Evolutionary conservation across 2,329 filamentous ascomycete species (phyloP), one percentile per base, ranked within the genome.

Genomic region (Aspergillus sp.): DNA sequence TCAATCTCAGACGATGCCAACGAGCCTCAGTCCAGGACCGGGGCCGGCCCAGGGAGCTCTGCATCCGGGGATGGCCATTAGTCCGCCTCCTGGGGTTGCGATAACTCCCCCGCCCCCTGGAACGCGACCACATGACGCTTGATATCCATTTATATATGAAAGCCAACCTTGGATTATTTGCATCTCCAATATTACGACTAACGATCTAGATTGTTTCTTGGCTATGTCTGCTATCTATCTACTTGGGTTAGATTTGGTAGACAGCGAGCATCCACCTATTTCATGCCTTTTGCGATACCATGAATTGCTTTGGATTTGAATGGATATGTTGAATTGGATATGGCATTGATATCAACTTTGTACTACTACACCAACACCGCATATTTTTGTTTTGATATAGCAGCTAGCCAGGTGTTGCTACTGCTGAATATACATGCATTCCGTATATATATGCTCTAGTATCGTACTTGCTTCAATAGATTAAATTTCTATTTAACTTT

Each of bases 1-100:
- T 64, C 66, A 63, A 13, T 62, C 68, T 3, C 67, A 67, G 30
- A 54, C 51, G 20, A 37, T 37, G 34, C 46, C 54, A 33, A 30
- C 45, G 19, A n/a, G 7, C 13, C 27, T 33, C 11, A 27, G 45
- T 5, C 45, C 24, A 12, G 27, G n/a, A 24, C 42, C 44, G 5
- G 42, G 44, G 6, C 20, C 51, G 8, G 42, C 20, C 8, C 20
- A 42, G 20, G 42, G 39, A 30, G 46, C 46, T n/a, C 6, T 51
- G 19, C 17, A 56, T 42, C 39, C 40, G 9, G 37, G 45, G 27
- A 20, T 47, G 45, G 11, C 41, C 17, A 51, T 39, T 6, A 24
- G 39, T 8, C 39, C 49, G 17, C 27, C 40, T 2, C 40, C 44
- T 39, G 34, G 42, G 5, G 27, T 30, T 30, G 27, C 27, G 11